phyloP scores from a whole-genome alignment of 2,329 filamentous ascomycete genomes.

The Fusarium sp. region DNA sequence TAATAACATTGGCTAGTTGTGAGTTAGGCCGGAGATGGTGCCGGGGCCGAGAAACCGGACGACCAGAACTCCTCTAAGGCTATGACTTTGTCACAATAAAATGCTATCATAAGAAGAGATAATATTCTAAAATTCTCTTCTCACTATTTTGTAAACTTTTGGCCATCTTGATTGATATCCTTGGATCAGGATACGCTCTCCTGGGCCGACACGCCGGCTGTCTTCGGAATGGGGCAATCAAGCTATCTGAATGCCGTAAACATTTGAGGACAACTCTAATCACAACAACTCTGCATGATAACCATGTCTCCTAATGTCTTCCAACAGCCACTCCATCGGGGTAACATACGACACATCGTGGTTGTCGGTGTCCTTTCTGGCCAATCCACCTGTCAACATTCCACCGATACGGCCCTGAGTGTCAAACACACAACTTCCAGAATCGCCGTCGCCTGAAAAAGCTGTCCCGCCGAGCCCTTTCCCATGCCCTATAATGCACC shows the following conservation, averaged over 20 bases:
- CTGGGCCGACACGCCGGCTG: no score
- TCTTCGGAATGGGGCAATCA: no score
- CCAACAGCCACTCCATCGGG: constrained; percentile 26
- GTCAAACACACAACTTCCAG: constrained; percentile 20
- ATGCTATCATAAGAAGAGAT: not conserved
- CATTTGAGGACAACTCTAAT: not conserved
- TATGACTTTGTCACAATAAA: not conserved
- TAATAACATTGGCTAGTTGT: not conserved
- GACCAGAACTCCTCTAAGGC: not conserved
- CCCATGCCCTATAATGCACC: constrained; percentile 9
- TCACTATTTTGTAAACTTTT: not conserved
- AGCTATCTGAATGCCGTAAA: not conserved
- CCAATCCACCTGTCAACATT: constrained; percentile 3
- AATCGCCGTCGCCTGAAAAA: not conserved
- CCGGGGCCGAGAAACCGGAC: no score
- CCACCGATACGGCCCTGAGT: constrained; percentile 7
- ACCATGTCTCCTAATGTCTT: constrained; percentile 9
- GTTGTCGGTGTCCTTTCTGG: not conserved
- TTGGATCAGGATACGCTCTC: not conserved
- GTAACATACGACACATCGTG: constrained; percentile 19
- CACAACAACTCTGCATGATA: constrained; percentile 11
- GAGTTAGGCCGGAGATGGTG: no score
- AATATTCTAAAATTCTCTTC: not conserved
- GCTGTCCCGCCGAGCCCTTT: not conserved
- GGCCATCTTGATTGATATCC: not conserved